These are phyloP conservation scores for Metarhizium sp. DNA, from an alignment of 2,329 filamentous ascomycete genomes.

Conservation along the genomic window DNA sequence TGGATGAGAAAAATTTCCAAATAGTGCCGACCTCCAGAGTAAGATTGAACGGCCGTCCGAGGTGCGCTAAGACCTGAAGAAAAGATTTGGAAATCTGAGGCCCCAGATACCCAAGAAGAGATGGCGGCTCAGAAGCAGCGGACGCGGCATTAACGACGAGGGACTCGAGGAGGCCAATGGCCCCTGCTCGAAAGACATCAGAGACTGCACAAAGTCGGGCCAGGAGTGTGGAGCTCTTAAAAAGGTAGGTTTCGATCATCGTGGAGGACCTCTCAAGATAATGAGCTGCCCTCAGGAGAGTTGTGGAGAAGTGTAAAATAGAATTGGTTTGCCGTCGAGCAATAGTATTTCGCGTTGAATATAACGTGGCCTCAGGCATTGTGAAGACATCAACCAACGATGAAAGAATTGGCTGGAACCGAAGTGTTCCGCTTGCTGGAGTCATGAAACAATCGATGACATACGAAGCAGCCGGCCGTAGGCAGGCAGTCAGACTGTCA, in stretches of 20 bases:
- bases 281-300: conserved; percentile 60
- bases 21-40: conserved; percentile 55
- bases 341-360: conserved; percentile 42
- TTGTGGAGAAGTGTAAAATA: conserved; percentile 57
- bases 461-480: conserved; percentile 66
- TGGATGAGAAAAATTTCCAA: conserved; percentile 79
- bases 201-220: conserved; percentile 66
- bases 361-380: conserved; percentile 52
- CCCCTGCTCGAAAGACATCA: conserved; percentile 54
- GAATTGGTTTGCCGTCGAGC: conserved; percentile 54
- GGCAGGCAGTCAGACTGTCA: conserved; percentile 44
- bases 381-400: conserved; percentile 44
- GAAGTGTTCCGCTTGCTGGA: conserved; percentile 57
- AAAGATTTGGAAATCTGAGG: conserved; percentile 77
- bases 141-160: conserved; percentile 63
- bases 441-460: conserved; percentile 70
- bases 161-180: conserved; percentile 61
- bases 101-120: conserved; percentile 82
- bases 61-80: conserved; percentile 63
- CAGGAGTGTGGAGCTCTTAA: conserved; percentile 69
- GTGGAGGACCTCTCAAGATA: conserved; percentile 53
- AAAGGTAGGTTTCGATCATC: conserved; percentile 66
- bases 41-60: conserved; percentile 68
- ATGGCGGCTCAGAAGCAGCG: conserved; percentile 69
- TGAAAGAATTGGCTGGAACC: conserved; percentile 67